These are phyloP conservation scores for Rhododendron ovatum DNA, from an alignment of 148 eudicot genomes.

Conservation along the genomic window DNA sequence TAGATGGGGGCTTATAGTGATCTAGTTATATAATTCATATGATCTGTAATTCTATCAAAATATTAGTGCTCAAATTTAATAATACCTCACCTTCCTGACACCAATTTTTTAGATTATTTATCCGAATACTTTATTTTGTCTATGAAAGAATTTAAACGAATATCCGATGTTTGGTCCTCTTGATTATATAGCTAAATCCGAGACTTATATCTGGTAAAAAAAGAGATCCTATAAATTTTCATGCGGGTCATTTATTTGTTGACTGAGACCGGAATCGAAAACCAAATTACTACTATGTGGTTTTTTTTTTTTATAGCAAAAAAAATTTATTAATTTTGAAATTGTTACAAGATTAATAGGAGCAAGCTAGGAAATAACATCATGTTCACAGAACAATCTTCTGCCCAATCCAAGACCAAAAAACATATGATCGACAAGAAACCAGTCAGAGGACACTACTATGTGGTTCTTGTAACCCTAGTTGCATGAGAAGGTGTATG, in stretches of 20 bases:
- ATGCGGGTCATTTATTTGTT: not conserved
- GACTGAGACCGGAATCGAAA: not conserved
- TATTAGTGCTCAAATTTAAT: not conserved
- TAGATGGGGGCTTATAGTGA: not conserved
- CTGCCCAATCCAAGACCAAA: too few species aligned
- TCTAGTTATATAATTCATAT: too few species aligned
- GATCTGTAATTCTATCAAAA: not conserved
- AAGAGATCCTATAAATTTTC: not conserved
- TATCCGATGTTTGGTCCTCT: not conserved
- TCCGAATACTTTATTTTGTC: not conserved
- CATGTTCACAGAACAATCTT: too few species aligned
- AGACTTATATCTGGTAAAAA: not conserved
- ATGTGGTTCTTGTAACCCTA: not conserved
- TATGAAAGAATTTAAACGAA: not conserved
- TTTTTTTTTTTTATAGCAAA: too few species aligned
- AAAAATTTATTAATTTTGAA: too few species aligned
- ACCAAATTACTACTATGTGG: not conserved
- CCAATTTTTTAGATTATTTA: not conserved
- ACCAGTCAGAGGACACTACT: too few species aligned
- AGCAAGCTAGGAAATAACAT: too few species aligned
- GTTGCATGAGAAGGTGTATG: not conserved
- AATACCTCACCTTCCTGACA: not conserved
- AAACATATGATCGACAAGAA: too few species aligned
- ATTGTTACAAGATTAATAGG: too few species aligned
- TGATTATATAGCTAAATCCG: not conserved